phyloP scores from a whole-genome alignment of 2,329 filamentous ascomycete species.

The Metarhizium anisopliae region DNA sequence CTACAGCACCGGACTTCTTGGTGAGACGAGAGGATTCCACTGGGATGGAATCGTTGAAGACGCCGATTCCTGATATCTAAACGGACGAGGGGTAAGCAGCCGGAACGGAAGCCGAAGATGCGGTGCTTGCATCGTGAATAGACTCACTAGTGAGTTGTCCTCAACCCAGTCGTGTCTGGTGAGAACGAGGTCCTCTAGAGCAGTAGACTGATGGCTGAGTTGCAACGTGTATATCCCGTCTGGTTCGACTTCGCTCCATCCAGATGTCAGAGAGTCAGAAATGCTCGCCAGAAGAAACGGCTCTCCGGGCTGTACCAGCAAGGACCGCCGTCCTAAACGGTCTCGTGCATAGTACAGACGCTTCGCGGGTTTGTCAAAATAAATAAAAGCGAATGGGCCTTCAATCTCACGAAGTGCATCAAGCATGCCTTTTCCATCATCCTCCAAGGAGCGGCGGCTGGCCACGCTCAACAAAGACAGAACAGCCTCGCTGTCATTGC shows the following conservation, averaged over 20 bases:
- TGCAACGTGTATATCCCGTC: conserved; percentile 69
- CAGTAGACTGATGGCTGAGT: conserved; percentile 24
- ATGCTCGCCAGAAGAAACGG: conserved; percentile 62
- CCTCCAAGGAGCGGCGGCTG: conserved; percentile 13
- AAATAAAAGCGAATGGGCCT: conserved; percentile 87
- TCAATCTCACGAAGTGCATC: conserved; percentile 51
- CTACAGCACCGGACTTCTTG: conserved; percentile 38
- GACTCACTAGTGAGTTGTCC: conserved; percentile 37
- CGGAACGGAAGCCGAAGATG: conserved; percentile 5
- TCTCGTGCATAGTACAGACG: conserved; percentile 78
- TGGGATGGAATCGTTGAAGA: conserved; percentile 40
- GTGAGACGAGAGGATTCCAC: conserved; percentile 16
- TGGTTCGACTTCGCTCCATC: conserved; percentile 76
- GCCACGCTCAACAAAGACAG: conserved; percentile 49
- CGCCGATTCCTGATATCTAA: conserved; percentile 45
- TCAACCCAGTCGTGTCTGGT: conserved; percentile 21
- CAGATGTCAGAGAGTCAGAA: conserved; percentile 39
- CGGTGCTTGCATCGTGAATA: neutral
- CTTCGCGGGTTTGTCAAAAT: conserved; percentile 54
- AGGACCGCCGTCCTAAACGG: conserved; percentile 75
- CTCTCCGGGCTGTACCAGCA: conserved; percentile 50
- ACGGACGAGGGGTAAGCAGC: conserved; percentile 28
- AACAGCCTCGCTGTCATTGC: conserved; percentile 71
- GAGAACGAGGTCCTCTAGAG: conserved; percentile 8
- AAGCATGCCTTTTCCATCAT: conserved; percentile 27